Base-by-base conservation (phyloP, 345 rosid genomes). In the Gossypium turneri region DNA sequence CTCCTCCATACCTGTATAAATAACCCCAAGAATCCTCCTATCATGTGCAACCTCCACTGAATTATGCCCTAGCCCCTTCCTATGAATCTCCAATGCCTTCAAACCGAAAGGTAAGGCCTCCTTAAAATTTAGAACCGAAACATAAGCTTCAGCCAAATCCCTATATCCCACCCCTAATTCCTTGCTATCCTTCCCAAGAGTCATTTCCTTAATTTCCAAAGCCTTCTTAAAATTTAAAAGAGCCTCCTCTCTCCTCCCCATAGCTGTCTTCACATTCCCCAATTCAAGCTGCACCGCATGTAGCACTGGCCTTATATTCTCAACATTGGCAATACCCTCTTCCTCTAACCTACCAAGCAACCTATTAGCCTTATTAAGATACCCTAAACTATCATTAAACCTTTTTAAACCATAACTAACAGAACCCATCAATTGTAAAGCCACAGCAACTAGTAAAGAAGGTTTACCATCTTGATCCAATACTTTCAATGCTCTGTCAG, bases 191-290 rank as follows among this genome's bases (percentile, higher is more conserved):
- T 90, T 80, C 61, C 85, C 98, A 79, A 89, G 81, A 71, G 77
- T 85, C 87, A 86, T 71, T 73, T 85, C 92, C 75, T 93, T 95
- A 45, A 95, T 89, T 88, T 90, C 90, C 76, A 93, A 56, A 84
- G 91, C 86, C 86, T 87, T 89, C 78, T 84, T 85, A 72, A 88
- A 82, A 85, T 91, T 88, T 82, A 75, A 87, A 22, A 95, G 70
- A 67, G 97, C 99, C 84, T 90, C 99, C 77, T 95, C 99, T 73
- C 94, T 74, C 78, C 97, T 87, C 20, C 98, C 99, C 89, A 90
- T 88, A 1, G 96, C 97, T 0, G 90, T 89, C 82, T 93, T 91
- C 50, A 88, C 97, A 77, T 90, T 90, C 0, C 96, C 91, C 67
- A 91, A 86, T 85, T 87, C 94, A 24, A 90, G 91, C 48, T 89